A percentile compares a stretch with the other conserved stretches of the same genome.
Conservation (phyloP, 305 asterid species). For the Fraxinus velutina region DNA sequence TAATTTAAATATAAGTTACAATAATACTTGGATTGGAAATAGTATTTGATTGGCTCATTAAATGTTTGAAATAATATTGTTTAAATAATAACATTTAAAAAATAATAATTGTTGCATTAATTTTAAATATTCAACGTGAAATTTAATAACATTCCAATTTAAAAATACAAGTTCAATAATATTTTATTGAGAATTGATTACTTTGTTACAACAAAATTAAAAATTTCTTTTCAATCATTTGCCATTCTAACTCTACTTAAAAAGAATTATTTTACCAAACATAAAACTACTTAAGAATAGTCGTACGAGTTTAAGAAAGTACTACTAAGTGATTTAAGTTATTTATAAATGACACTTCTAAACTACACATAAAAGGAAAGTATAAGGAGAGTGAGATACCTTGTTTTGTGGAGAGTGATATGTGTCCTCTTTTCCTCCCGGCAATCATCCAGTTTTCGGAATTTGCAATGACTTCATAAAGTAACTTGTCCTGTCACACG, state of each 20-base stretch:
- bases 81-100: too few relatives aligned
- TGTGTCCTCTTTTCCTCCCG: slow-evolving; percentile 87
- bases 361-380: not conserved
- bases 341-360: not conserved
- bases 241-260: not conserved
- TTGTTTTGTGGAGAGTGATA: slow-evolving; percentile 67
- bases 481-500: slow-evolving; percentile 62
- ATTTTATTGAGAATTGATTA: not conserved
- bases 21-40: not conserved
- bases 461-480: slow-evolving; percentile 77
- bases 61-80: not conserved
- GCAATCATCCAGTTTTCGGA: slow-evolving; percentile 97
- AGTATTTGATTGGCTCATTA: not conserved
- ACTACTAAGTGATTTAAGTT: not conserved
- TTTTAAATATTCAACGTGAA: not conserved
- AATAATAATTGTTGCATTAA: not conserved
- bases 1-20: not conserved
- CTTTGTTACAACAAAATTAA: not conserved
- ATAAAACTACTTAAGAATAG: not conserved
- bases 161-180: not conserved
- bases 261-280: not conserved
- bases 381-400: slow-evolving; percentile 38
- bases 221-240: not conserved
- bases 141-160: not conserved
- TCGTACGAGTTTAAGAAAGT: not conserved